These are phyloP conservation scores for Saccharomycopsis sp. DNA, from an alignment of 805 yeast species.

Conservation along the genomic window DNA sequence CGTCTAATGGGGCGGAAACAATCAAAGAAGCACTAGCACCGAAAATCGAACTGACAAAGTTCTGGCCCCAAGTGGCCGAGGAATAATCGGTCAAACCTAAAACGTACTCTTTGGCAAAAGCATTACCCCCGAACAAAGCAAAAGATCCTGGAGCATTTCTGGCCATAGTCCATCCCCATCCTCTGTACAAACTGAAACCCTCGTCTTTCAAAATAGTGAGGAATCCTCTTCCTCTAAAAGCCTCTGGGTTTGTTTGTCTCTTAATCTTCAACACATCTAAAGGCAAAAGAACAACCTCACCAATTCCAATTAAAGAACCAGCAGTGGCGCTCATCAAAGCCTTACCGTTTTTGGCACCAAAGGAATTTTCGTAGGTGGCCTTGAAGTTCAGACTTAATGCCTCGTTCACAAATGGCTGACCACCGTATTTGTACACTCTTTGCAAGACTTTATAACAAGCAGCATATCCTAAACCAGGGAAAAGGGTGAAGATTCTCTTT, in stretches of 20 bases:
- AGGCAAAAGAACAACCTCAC: conserved; percentile 93
- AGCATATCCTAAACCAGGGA: conserved; percentile 98
- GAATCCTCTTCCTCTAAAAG: conserved; percentile 98
- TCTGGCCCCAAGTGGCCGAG: conserved; percentile 90
- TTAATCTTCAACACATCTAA: conserved; percentile 94
- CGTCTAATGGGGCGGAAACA: conserved; percentile 96
- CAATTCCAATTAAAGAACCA: conserved; percentile 95
- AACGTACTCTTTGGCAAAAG: conserved; percentile 95
- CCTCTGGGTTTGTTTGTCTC: conserved; percentile 99
- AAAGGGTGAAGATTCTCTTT: conserved; percentile 70
- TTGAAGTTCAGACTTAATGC: conserved; percentile 71
- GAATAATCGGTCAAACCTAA: conserved; percentile 82
- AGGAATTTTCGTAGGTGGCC: conserved; percentile 59
- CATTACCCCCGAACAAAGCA: conserved; percentile 96
- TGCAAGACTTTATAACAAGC: conserved; percentile 95
- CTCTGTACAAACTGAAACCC: conserved; percentile 89
- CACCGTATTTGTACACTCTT: conserved; percentile 98
- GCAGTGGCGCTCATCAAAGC: conserved; percentile 97
- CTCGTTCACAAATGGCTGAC: conserved; percentile 98
- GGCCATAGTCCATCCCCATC: conserved; percentile 99
- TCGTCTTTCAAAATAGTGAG: conserved; percentile 79
- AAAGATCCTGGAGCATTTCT: conserved; percentile 99
- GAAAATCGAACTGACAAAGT: conserved; percentile 87
- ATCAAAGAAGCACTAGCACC: conserved; percentile 97
- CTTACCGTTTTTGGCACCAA: conserved; percentile 94